These are phyloP conservation scores for Herpetomonas tarakana DNA, from an alignment of 208 protist species.

Conservation along the genomic window DNA sequence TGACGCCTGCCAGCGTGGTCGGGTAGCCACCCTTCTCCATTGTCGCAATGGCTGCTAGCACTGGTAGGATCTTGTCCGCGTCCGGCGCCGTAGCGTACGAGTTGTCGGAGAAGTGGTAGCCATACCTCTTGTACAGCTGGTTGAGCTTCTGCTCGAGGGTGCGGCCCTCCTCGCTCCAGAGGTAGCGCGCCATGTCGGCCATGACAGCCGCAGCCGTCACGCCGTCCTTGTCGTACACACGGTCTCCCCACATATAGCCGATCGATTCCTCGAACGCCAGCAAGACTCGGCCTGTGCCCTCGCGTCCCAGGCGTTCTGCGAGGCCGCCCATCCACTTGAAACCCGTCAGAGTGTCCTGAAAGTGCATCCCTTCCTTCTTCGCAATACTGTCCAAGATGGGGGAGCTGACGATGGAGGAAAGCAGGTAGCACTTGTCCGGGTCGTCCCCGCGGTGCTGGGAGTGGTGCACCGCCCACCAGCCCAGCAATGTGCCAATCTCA, in stretches of 20 bases:
- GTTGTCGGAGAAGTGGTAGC: conserved; percentile 89
- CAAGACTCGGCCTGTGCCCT: conserved; percentile 48
- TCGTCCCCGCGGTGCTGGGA: conserved; percentile 32
- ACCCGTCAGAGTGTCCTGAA: conserved; percentile 96
- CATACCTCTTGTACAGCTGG: conserved; percentile 80
- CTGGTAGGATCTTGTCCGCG: conserved; percentile 52
- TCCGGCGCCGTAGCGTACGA: conserved; percentile 94
- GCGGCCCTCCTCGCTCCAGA: conserved; percentile 47
- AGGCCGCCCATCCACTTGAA: conserved; percentile 99
- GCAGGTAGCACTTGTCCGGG: conserved; percentile 45
- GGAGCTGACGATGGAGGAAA: conserved; percentile 83
- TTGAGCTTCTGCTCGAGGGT: conserved; percentile 45
- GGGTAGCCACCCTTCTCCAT: conserved; percentile 42
- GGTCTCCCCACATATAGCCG: conserved; percentile 93
- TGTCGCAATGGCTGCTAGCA: conserved; percentile 82
- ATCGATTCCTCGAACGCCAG: conserved; percentile 98
- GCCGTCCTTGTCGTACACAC: conserved; percentile 97
- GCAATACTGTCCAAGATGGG: conserved; percentile 92
- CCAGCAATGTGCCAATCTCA: conserved; percentile 96
- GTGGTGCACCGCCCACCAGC: conserved; percentile 89
- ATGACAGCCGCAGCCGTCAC: conserved; percentile 90
- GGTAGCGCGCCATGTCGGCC: conserved; percentile 86
- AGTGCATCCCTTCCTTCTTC: conserved; percentile 86
- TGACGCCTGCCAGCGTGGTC: conserved; percentile 40
- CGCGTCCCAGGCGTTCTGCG: conserved; percentile 37